Evolutionary conservation across 2,329 filamentous ascomycete species (phyloP).

Genomic region (Domatiomyces catenatus): DNA sequence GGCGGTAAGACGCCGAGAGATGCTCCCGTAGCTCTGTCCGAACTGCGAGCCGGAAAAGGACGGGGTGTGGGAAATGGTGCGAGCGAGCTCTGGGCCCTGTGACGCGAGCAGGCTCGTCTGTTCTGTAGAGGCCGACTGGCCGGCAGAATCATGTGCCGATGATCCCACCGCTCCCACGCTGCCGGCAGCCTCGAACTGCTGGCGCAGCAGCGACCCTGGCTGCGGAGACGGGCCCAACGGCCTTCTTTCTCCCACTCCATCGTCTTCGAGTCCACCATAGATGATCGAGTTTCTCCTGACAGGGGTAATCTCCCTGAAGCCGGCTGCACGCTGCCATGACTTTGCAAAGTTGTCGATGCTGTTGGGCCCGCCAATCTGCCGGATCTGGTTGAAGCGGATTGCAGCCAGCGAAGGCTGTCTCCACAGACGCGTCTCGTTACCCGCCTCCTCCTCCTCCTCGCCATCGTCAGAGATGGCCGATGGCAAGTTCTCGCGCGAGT

Average conservation of each 20-base stretch:
- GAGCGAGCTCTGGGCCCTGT: constrained; percentile 5
- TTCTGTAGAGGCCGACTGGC: constrained; percentile 13
- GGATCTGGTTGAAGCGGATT: constrained; percentile 33
- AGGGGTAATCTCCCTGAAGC: constrained; percentile 74
- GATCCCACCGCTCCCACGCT: constrained; percentile 7
- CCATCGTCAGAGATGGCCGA: constrained; percentile 9
- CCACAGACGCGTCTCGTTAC: constrained; percentile 9
- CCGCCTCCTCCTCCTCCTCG: constrained; percentile 9
- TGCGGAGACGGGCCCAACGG: constrained; percentile 7
- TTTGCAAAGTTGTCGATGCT: constrained; percentile 86
- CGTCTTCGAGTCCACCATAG: constrained; percentile 17
- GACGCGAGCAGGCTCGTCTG: constrained; percentile 14
- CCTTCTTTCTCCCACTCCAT: constrained; percentile 7
- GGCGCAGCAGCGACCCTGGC: constrained; percentile 17
- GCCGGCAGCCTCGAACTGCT: constrained; percentile 18
- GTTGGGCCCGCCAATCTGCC: constrained; percentile 75
- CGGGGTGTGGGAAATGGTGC: constrained; percentile 2
- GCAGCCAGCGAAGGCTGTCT: constrained; percentile 25
- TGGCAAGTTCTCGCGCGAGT: constrained; percentile 18
- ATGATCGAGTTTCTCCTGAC: constrained; percentile 48
- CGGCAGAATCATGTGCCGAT: constrained; percentile 19
- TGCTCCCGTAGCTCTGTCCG: constrained; percentile 46
- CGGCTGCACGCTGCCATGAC: constrained; percentile 81
- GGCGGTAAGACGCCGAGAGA: constrained; percentile 42
- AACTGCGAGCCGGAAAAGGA: constrained; percentile 5